A percentile compares a stretch with the other conserved stretches of the same genome.
Evolutionary conservation across 805 yeast species (phyloP).

Genomic region (Tetrapisispora taiwanensis): DNA sequence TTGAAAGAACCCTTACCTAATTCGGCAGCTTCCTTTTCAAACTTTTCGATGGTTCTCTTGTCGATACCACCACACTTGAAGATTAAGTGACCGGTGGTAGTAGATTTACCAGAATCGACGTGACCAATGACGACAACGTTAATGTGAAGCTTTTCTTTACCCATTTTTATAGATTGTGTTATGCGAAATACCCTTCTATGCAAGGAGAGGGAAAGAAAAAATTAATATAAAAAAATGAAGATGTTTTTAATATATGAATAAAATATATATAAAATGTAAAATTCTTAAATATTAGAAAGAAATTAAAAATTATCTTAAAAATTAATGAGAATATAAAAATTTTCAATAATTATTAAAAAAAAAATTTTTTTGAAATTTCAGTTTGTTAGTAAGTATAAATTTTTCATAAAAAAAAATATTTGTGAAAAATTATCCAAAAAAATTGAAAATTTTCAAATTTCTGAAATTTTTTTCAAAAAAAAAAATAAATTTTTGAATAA

Average conservation of each 20-base stretch:
- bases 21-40: constrained; percentile 96
- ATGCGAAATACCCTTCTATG: neutral
- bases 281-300: too few species aligned
- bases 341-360: too few species aligned
- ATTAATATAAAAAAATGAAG: neutral
- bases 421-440: too few species aligned
- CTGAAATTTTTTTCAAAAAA: too few species aligned
- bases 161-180: constrained; percentile 34
- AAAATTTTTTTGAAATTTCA: too few species aligned
- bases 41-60: constrained; percentile 97
- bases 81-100: constrained; percentile 98
- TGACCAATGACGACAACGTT: constrained; percentile 99
- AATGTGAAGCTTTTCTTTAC: constrained; percentile 95
- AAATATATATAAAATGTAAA: too few species aligned
- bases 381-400: too few species aligned
- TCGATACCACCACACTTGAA: constrained; percentile 99
- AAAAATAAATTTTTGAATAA: too few species aligned
- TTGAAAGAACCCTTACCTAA: constrained; percentile 96
- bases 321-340: too few species aligned
- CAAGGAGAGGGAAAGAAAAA: neutral
- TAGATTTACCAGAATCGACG: constrained; percentile 99
- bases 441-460: too few species aligned
- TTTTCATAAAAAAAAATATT: too few species aligned
- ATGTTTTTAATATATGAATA: neutral
- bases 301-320: too few species aligned